These are phyloP conservation scores for Syncephalastrum contaminatum DNA, from an alignment of 371 early-diverging fungal species.

Conservation along the genomic window DNA sequence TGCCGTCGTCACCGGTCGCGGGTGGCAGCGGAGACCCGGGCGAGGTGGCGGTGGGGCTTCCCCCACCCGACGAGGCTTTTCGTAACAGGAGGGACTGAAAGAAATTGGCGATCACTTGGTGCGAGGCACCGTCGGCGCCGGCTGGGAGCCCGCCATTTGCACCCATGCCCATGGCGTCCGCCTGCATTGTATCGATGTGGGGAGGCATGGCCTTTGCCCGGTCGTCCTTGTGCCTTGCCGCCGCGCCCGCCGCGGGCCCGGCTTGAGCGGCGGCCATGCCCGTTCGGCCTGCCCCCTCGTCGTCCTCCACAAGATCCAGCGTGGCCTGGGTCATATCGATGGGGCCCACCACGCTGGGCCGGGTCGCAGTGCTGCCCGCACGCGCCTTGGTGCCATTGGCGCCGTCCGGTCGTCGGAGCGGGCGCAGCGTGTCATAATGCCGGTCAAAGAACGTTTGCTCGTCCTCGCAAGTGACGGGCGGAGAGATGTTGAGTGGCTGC, in stretches of 20 bases:
- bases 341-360: conserved; percentile 40
- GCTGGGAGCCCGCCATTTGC: conserved; percentile 9
- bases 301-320: conserved; percentile 23
- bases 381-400: conserved; percentile 12
- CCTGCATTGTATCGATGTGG: conserved; percentile 13
- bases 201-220: conserved; percentile 11
- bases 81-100: conserved; percentile 84
- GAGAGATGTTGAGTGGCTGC: conserved; percentile 43
- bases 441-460: conserved; percentile 80
- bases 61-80: conserved; percentile 40
- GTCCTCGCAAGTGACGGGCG: conserved; percentile 71
- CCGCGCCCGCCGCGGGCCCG: background rate
- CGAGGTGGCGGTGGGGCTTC: conserved; percentile 33
- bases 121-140: conserved; percentile 35
- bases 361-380: conserved; percentile 8
- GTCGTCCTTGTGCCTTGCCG: background rate
- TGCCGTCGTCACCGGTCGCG: conserved; percentile 18
- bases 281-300: conserved; percentile 9
- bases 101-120: conserved; percentile 84
- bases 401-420: conserved; percentile 24
- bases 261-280: background rate
- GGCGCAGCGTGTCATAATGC: conserved; percentile 69
- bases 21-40: conserved; percentile 14
- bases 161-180: conserved; percentile 12
- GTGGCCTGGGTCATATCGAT: conserved; percentile 26